phyloP scores from a whole-genome alignment of 2,329 filamentous ascomycete species.

The Sporothrix globosa region DNA sequence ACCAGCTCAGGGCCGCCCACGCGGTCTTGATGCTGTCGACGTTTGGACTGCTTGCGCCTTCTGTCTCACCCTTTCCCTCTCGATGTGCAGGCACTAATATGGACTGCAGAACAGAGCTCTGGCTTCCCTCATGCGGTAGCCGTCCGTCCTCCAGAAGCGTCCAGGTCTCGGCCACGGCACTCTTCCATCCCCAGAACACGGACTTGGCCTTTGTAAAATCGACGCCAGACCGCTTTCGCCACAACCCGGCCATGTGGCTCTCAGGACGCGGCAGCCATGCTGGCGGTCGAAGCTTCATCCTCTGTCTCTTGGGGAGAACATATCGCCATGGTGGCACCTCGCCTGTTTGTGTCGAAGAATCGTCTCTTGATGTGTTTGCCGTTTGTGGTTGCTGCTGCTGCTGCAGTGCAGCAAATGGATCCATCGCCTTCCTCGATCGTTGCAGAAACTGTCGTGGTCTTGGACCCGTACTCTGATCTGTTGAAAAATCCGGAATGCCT shows the following conservation, averaged over 20 bases:
- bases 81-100: background rate
- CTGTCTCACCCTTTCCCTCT: background rate
- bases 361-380: background rate
- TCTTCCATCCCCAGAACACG: constrained; percentile 34
- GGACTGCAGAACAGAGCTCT: constrained; percentile 29
- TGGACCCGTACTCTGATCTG: background rate
- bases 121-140: constrained; percentile 19
- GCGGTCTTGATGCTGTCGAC: constrained; percentile 42
- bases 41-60: constrained; percentile 33
- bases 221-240: background rate
- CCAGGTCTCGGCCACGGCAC: constrained; percentile 31
- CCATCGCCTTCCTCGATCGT: background rate
- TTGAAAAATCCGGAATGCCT: background rate
- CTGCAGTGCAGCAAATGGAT: background rate
- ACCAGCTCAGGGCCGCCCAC: constrained; percentile 41
- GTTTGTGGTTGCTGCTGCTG: background rate
- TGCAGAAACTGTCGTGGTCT: background rate
- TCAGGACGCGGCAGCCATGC: background rate
- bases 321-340: background rate
- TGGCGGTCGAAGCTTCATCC: background rate
- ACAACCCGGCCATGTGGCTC: background rate
- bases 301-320: constrained; percentile 2
- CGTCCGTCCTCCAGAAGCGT: constrained; percentile 26
- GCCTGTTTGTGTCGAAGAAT: no score
- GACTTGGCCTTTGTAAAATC: constrained; percentile 3